Base-by-base conservation (phyloP, 1,139 yeast genomes). In the Lodderomyces pseudojiufengensis region DNA sequence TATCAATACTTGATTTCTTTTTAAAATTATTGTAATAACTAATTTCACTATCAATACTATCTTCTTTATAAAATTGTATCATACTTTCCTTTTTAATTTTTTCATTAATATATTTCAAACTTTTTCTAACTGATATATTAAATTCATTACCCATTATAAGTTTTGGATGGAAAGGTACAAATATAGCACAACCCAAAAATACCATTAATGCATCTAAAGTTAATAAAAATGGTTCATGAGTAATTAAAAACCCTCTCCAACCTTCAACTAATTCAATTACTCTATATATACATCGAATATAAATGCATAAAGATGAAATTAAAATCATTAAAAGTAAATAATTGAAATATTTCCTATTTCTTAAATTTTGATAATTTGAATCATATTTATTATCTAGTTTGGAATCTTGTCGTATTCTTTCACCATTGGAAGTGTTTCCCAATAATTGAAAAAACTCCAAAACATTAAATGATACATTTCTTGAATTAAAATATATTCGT, bases 201-300 rank as follows among this genome's bases (percentile, higher is more conserved):
- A 48, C 45, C 52, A 51, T 48, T 22, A 53, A 29, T 1, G 58
- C 66, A 38, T 63, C 69, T 29, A 62, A 45, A 3, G 52, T 44
- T 47, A 59, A 44, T 16, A 62, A 45, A 33, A 40, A 62, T 14
- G 45, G 48, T 36, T 63, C 66, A 38, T 57, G 63, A 2, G 61
- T 57, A 28, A 62, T 62, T 42, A 61, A 51, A 46, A 49, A 54
- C 1, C 68, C 69, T 11, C 48, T 40, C 66, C 67, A 62, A 11
- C 69, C 68, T 40, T 59, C 54, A 2, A 52, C 39, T 31, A 61
- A 46, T 41, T 63, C 69, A 22, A 53, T 51, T 12, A 61, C 56
- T 31, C 69, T 50, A 44, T 63, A 62, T 5, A 59, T 43, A 39
- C 67, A 60, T 31, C 68, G 44, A 13, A 57, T 42, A 36, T 61